These are phyloP conservation scores for Fusarium pseudoanthophilum DNA, from an alignment of 2,329 filamentous ascomycete species.

Conservation along the genomic window DNA sequence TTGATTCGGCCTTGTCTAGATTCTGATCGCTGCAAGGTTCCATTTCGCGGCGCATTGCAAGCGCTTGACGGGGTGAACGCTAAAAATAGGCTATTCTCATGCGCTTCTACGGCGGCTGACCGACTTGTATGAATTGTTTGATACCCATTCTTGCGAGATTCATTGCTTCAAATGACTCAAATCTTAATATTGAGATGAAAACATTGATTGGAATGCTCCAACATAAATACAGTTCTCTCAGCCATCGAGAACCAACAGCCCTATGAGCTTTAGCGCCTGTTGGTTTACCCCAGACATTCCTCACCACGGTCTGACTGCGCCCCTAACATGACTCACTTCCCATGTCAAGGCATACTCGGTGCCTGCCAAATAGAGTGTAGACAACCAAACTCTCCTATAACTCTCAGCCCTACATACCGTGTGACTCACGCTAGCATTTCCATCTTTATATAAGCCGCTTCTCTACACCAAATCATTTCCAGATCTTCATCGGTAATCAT, in stretches of 20 bases:
- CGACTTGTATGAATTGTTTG: rapidly evolving
- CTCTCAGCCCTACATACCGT: not conserved
- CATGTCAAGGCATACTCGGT: not conserved
- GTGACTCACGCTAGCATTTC: not conserved
- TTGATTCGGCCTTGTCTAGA: rapidly evolving
- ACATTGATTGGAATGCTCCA: not conserved
- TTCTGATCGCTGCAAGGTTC: not conserved
- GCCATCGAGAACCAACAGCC: not conserved
- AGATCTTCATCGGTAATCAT: not conserved
- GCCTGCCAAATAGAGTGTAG: not conserved
- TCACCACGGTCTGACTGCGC: not conserved
- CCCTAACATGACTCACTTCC: not conserved
- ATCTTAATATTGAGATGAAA: no score
- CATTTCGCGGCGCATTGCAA: not conserved
- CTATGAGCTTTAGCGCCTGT: not conserved
- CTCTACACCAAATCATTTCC: not conserved
- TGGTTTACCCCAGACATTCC: not conserved
- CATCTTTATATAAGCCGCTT: not conserved
- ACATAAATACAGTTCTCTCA: not conserved
- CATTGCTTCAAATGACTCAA: not conserved
- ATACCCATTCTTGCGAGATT: not conserved
- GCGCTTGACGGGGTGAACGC: not conserved
- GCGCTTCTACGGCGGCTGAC: not conserved
- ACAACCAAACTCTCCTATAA: not conserved
- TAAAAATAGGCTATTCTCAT: not conserved